These are phyloP conservation scores for Asclepias syriaca DNA, from an alignment of 257 asterid genomes.

Conservation along the genomic window DNA sequence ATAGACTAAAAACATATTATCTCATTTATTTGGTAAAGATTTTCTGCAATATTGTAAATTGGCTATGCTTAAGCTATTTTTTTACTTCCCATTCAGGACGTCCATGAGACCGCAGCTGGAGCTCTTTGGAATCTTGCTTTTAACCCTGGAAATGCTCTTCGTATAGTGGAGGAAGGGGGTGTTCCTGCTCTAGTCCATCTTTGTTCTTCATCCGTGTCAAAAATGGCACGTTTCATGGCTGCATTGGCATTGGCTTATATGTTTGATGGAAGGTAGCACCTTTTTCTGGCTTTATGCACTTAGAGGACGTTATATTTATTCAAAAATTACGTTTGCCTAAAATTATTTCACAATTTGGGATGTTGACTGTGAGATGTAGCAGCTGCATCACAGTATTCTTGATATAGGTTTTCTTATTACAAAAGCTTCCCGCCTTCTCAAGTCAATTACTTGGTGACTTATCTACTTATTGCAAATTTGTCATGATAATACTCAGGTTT, in stretches of 20 bases:
- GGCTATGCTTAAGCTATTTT: slow-evolving; percentile 9
- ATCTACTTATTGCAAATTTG: background rate
- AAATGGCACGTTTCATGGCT: slow-evolving; percentile 97
- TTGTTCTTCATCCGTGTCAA: slow-evolving; percentile 72
- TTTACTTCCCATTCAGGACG: slow-evolving; percentile 50
- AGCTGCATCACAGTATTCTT: background rate
- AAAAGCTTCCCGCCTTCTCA: background rate
- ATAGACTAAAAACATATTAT: background rate
- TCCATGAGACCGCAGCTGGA: slow-evolving; percentile 97
- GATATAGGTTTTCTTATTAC: background rate
- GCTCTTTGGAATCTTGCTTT: slow-evolving; percentile 98
- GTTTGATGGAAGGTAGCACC: slow-evolving; percentile 79
- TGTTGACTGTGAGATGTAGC: background rate
- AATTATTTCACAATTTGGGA: background rate
- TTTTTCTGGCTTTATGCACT: background rate
- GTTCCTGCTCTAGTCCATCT: slow-evolving; percentile 70
- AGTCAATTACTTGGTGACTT: too few relatives aligned
- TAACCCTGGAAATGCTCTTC: slow-evolving; percentile 84
- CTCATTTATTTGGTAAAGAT: background rate
- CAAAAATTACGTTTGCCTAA: background rate
- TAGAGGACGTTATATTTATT: background rate
- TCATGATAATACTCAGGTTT: background rate
- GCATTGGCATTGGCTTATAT: slow-evolving; percentile 84
- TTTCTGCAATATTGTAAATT: slow-evolving; percentile 4
- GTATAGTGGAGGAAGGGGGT: slow-evolving; percentile 90